Evolutionary conservation across 306 rosid species (phyloP).

Genomic region (Castanospermum australe): DNA sequence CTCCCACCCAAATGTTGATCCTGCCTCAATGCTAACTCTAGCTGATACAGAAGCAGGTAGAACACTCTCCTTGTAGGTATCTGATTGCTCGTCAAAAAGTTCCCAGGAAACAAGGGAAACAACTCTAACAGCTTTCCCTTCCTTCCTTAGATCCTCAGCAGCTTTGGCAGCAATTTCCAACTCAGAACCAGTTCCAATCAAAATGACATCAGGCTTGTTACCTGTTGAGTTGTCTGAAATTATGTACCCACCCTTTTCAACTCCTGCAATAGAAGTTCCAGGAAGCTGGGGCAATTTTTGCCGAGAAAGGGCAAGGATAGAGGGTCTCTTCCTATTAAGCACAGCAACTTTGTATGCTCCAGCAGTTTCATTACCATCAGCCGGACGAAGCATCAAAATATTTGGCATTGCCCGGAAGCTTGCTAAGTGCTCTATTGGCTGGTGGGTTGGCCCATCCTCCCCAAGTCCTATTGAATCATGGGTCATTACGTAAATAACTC

Average conservation of each 20-base stretch:
- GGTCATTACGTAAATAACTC: slow-evolving; percentile 95
- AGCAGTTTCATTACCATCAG: slow-evolving; percentile 97
- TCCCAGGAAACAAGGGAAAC: slow-evolving; percentile 95
- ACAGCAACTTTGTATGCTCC: slow-evolving; percentile 91
- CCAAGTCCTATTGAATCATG: slow-evolving; percentile 99
- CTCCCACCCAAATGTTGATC: slow-evolving; percentile 92
- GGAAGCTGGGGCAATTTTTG: slow-evolving; percentile 83
- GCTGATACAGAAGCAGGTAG: slow-evolving; percentile 83
- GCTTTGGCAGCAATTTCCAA: slow-evolving; percentile 92
- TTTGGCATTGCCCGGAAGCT: slow-evolving; percentile 99
- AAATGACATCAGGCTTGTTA: slow-evolving; percentile 94
- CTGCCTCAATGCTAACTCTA: slow-evolving; percentile 98
- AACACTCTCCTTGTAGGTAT: slow-evolving; percentile 91
- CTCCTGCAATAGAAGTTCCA: slow-evolving; percentile 89
- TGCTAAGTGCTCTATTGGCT: slow-evolving; percentile 94
- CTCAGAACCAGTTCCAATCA: slow-evolving; percentile 94
- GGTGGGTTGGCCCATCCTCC: slow-evolving; percentile 99
- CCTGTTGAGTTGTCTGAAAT: slow-evolving; percentile 81
- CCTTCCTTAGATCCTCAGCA: slow-evolving; percentile 84
- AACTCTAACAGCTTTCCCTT: slow-evolving; percentile 90
- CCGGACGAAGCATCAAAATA: slow-evolving; percentile 94
- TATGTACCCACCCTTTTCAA: slow-evolving; percentile 86
- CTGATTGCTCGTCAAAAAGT: slow-evolving; percentile 85
- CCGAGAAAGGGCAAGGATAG: slow-evolving; percentile 93
- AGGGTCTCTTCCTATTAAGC: slow-evolving; percentile 78